Evolutionary conservation across 2,329 filamentous ascomycete genomes (phyloP), one percentile per base, ranked within the genome.

Genomic region (Xenosphaeropsis pyriputrescens): DNA sequence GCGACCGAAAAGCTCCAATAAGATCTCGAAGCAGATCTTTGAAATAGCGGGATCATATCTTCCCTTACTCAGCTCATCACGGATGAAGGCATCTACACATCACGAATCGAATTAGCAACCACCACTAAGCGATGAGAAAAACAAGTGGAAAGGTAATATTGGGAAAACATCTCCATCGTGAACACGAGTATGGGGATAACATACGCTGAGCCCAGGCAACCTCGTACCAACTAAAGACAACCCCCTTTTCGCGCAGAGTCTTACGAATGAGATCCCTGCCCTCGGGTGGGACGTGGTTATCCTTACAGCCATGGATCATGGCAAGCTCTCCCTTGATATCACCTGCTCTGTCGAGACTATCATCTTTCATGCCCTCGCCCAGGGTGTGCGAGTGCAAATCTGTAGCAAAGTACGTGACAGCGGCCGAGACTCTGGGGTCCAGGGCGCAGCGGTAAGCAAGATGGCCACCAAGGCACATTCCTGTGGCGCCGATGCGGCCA

Each of bases 381-480:
- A 96, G 70, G 7, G 79, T 85, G 40, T 73, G 70, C 45, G 67
- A 74, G 63, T 95, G 89, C 37, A 95, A 77, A 61, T 95, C 89
- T 6, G 88, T 95, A 7, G 85, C 85, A 59, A 95, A 95, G 64
- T 86, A 96, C 56, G 85, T 79, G 19, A 93, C 80, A 29, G 77
- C 76, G 19, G 85, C 83, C 30, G 70, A 68, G 41, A 95, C 73
- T 40, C 88, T 72, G 16, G 72, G 67, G 57, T 95, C 85, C 35
- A 95, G 68, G 50, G 77, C 75, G 49, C 70, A 74, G 32, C 77
- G 67, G 55, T 75, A 80, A 39, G 75, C 84, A 14, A 95, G 72
- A 55, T 95, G 89, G 2, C 89, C 88, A 37, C 89, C 89, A 1
- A 95, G 74, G 57, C 88, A 95, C 88, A 95, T 95, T 43, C 85